A percentile compares a stretch with the other conserved stretches of the same genome.
Evolutionary conservation across 139 green algal species (phyloP).

Genomic region (Ettlia oleoabundans): DNA sequence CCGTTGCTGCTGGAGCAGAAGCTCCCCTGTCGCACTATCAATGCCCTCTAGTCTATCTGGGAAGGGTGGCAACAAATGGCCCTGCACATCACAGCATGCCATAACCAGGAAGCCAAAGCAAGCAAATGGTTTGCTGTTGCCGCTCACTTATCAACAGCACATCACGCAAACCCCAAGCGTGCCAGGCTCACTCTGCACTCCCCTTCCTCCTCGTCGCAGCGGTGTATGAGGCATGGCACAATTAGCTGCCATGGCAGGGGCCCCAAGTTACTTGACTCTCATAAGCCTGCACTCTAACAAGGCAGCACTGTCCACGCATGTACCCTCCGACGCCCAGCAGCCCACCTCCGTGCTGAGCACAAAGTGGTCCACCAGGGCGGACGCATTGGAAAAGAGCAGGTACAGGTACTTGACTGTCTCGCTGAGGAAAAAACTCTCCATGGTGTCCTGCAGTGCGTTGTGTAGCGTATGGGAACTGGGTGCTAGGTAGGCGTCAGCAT

Average conservation of each 20-base stretch:
- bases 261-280: no score
- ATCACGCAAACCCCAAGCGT: no score
- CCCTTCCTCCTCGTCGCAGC: no score
- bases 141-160: no score
- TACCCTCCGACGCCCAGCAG: constrained; percentile 46
- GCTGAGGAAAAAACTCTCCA: constrained; percentile 92
- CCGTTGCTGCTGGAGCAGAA: not conserved
- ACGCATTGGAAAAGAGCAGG: constrained; percentile 69
- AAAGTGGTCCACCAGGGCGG: constrained; percentile 61
- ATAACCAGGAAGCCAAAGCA: not conserved
- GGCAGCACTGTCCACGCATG: not conserved
- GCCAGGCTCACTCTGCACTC: no score
- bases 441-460: constrained; percentile 73
- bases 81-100: not conserved
- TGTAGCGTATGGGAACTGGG: no score
- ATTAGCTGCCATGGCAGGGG: no score
- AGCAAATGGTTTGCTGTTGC: no score
- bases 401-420: constrained; percentile 94
- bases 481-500: no score
- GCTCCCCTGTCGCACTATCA: not conserved
- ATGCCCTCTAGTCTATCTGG: not conserved
- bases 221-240: no score
- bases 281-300: no score
- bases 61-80: constrained; percentile 32
- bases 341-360: constrained; percentile 75